phyloP scores from a whole-genome alignment of 768 basidiomycete genomes.

The Suillus variegatus region DNA sequence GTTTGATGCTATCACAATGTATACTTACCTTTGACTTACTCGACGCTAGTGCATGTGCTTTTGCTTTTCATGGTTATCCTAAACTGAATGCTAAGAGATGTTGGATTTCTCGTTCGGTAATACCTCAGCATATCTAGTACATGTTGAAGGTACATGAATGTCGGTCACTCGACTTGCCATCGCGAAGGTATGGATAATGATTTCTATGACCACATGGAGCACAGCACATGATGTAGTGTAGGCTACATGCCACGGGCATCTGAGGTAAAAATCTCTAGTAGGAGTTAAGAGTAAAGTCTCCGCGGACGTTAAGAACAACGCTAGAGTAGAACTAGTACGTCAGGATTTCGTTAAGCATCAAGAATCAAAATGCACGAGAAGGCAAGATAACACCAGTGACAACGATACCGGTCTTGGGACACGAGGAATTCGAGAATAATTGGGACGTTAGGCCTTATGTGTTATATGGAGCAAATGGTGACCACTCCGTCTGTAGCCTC shows the following conservation, averaged over 20 bases:
- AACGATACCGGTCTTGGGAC: too few species aligned
- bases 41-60: not conserved
- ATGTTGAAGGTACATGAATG: not conserved
- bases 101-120: not conserved
- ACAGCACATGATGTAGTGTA: not conserved
- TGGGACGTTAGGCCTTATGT: too few species aligned
- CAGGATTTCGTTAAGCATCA: too few species aligned
- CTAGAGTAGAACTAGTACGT: too few species aligned
- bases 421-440: too few species aligned
- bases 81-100: not conserved
- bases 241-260: not conserved
- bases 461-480: too few species aligned
- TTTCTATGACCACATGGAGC: not conserved
- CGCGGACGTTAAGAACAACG: not conserved
- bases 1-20: not conserved
- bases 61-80: not conserved
- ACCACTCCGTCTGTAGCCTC: too few species aligned
- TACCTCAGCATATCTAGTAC: not conserved
- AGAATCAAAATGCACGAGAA: too few species aligned
- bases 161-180: not conserved
- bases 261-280: not conserved
- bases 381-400: too few species aligned
- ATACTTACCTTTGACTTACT: not conserved
- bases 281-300: not conserved
- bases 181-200: not conserved